Conservation (phyloP, 192 early-diverging fungal genomes). For the Entophlyctis luteolus region DNA sequence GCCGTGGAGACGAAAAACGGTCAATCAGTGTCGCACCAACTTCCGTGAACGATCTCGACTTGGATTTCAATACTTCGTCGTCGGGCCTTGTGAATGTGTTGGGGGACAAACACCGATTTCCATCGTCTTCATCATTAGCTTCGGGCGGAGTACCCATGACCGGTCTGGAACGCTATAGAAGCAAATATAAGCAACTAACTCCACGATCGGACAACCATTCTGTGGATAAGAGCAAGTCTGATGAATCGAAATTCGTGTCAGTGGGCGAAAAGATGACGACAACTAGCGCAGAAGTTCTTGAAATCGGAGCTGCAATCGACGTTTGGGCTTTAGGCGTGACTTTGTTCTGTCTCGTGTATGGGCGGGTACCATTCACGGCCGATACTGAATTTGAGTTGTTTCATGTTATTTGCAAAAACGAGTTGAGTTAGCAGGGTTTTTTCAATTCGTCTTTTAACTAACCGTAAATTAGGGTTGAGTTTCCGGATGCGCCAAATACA, state of each 20-base stretch:
- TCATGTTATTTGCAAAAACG: conserved; percentile 76
- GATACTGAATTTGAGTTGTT: conserved; percentile 95
- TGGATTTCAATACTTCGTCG: background rate
- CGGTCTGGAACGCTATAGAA: conserved; percentile 19
- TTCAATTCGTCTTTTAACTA: background rate
- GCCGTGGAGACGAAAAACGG: background rate
- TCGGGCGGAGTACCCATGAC: background rate
- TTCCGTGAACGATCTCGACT: background rate
- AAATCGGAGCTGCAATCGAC: conserved; percentile 78
- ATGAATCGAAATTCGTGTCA: background rate
- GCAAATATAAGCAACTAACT: background rate
- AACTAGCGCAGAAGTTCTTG: background rate
- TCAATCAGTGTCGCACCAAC: background rate
- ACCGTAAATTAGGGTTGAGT: conserved; percentile 6
- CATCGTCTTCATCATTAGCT: background rate
- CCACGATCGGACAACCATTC: too few species aligned
- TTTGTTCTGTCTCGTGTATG: conserved; percentile 90
- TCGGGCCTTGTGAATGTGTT: background rate
- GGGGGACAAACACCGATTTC: background rate
- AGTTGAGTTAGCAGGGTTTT: conserved; percentile 30
- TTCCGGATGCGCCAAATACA: conserved; percentile 49
- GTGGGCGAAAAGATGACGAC: background rate
- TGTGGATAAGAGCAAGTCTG: background rate
- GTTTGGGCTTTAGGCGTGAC: conserved; percentile 98
- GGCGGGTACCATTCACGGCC: conserved; percentile 87